phyloP scores from a whole-genome alignment of 352 stramenopile species.

The Phytophthora nicotianae region DNA sequence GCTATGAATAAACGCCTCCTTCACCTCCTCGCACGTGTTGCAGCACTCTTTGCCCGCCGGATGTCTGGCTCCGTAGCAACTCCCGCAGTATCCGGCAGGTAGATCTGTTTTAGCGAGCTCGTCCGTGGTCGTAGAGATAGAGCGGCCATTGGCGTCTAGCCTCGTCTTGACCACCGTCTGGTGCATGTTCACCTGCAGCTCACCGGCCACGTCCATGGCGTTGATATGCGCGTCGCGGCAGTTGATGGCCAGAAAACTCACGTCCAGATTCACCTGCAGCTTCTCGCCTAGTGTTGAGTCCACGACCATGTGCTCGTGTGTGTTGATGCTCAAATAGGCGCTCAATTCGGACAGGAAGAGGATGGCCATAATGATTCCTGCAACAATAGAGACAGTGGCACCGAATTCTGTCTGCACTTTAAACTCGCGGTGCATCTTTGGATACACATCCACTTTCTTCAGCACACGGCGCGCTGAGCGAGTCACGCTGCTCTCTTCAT shows the following conservation, averaged over 20 bases:
- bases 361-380: slow-evolving; percentile 22
- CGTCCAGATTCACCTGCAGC: slow-evolving; percentile 97
- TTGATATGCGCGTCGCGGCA: slow-evolving; percentile 98
- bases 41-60: slow-evolving; percentile 74
- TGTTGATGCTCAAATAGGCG: slow-evolving; percentile 80
- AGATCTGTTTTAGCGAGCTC: slow-evolving; percentile 48
- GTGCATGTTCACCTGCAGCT: slow-evolving; percentile 97
- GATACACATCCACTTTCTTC: slow-evolving; percentile 92
- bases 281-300: slow-evolving; percentile 95
- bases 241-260: slow-evolving; percentile 97
- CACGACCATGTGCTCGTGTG: slow-evolving; percentile 95
- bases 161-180: slow-evolving; percentile 95
- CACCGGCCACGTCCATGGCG: slow-evolving; percentile 98
- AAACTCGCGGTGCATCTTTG: slow-evolving; percentile 96
- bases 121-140: slow-evolving; percentile 49
- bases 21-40: slow-evolving; percentile 85
- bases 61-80: slow-evolving; percentile 93
- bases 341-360: slow-evolving; percentile 79
- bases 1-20: slow-evolving; percentile 82
- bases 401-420: slow-evolving; percentile 95
- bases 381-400: slow-evolving; percentile 49
- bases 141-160: slow-evolving; percentile 66
- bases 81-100: slow-evolving; percentile 92
- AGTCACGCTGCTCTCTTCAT: slow-evolving; percentile 46
- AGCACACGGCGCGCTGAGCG: slow-evolving; percentile 64